Conservation (phyloP, 306 rosid species). For the Malus sylvestris region DNA sequence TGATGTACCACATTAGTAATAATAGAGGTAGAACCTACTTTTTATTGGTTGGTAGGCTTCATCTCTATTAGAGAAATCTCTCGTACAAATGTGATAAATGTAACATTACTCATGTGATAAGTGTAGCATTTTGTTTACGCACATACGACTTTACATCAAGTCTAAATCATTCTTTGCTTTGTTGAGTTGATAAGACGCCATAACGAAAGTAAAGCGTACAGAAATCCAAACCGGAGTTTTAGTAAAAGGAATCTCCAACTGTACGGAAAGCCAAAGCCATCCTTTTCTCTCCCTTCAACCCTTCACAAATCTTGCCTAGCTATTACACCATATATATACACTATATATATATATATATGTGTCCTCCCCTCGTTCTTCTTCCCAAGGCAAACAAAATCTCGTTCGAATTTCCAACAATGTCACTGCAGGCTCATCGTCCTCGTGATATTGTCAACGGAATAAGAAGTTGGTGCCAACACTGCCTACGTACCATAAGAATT, state of each 20-base stretch:
- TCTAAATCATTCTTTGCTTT: constrained; percentile 9
- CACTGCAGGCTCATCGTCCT: constrained; percentile 32
- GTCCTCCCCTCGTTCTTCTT: background rate
- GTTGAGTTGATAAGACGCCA: background rate
- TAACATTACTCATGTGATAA: too few relatives aligned
- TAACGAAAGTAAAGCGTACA: background rate
- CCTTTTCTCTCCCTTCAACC: constrained; percentile 24
- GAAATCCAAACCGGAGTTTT: background rate
- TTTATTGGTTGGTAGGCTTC: accelerated
- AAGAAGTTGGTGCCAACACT: constrained; percentile 28
- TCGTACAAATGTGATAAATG: too few relatives aligned
- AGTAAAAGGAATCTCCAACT: constrained; percentile 40
- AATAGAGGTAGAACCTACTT: too few relatives aligned
- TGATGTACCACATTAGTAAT: too few relatives aligned
- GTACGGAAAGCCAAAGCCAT: constrained; percentile 29
- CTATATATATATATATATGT: background rate
- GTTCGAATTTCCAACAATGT: constrained; percentile 25
- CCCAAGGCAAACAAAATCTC: background rate
- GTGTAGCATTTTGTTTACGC: too few relatives aligned
- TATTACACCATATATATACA: background rate
- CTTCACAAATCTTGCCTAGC: background rate
- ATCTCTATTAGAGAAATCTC: too few relatives aligned
- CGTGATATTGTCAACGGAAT: constrained; percentile 45
- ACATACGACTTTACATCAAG: background rate
- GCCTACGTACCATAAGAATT: constrained; percentile 5